Percentiles rank a stretch among this genome's conserved stretches.
These are phyloP conservation scores for Raddia distichophylla DNA, from an alignment of 176 grass and related monocot genomes.

Conservation along the genomic window DNA sequence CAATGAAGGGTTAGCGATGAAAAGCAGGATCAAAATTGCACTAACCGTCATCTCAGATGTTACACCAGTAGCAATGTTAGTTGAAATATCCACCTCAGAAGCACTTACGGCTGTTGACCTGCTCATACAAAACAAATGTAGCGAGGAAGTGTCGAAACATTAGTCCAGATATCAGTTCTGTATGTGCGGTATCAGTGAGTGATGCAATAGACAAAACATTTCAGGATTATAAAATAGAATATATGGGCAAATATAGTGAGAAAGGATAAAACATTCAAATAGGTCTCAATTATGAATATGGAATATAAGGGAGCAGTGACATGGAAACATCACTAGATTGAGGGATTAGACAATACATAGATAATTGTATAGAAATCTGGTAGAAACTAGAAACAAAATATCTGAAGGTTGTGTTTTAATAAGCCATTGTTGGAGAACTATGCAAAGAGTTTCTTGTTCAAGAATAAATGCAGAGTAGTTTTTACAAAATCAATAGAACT, in stretches of 20 bases:
- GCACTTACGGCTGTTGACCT: slow-evolving; percentile 54
- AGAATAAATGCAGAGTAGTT: slow-evolving; percentile 15
- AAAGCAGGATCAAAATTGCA: slow-evolving; percentile 24
- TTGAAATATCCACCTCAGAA: slow-evolving; percentile 51
- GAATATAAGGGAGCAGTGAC: neutral
- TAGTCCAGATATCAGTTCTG: slow-evolving; percentile 10
- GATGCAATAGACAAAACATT: neutral
- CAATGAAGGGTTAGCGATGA: neutral
- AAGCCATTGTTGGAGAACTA: neutral
- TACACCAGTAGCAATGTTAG: slow-evolving; percentile 26
- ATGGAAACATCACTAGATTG: slow-evolving; percentile 33
- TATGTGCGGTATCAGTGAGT: neutral
- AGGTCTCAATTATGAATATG: neutral
- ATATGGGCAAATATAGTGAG: slow-evolving; percentile 8
- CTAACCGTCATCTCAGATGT: slow-evolving; percentile 43
- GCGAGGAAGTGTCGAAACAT: slow-evolving; percentile 29
- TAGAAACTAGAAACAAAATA: slow-evolving; percentile 29
- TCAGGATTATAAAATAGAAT: slow-evolving; percentile 14
- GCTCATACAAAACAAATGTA: slow-evolving; percentile 25
- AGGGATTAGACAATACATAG: slow-evolving; percentile 4
- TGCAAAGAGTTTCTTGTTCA: slow-evolving; percentile 3
- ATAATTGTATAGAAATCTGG: slow-evolving; percentile 3
- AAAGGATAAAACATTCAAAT: slow-evolving; percentile 14
- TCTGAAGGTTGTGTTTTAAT: slow-evolving; percentile 4
- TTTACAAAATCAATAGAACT: neutral